These are phyloP conservation scores for Epichloe hybrida DNA, from an alignment of 2,329 filamentous ascomycete species.

Conservation along the genomic window DNA sequence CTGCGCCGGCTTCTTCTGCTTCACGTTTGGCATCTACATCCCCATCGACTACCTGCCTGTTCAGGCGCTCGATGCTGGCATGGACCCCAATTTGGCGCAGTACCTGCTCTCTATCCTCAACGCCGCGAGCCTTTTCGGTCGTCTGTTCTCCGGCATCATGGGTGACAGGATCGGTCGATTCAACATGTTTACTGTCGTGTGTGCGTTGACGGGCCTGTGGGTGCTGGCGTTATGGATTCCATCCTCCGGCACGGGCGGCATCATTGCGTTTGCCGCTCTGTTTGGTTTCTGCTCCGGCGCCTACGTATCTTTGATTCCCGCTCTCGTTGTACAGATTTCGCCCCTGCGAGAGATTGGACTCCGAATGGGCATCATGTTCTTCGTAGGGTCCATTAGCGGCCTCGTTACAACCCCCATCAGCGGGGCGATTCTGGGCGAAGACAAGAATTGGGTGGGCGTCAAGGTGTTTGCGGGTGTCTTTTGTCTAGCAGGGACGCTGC, in stretches of 20 bases:
- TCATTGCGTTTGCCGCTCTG: conserved; percentile 26
- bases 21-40: conserved; percentile 20
- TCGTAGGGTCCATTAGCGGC: conserved; percentile 39
- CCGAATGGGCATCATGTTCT: conserved; percentile 29
- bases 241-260: conserved; percentile 19
- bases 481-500: conserved; percentile 16
- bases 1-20: conserved; percentile 15
- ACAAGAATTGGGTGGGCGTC: conserved; percentile 19
- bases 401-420: conserved; percentile 44
- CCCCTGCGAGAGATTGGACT: conserved; percentile 15
- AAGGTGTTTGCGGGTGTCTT: conserved; percentile 24
- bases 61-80: conserved; percentile 10
- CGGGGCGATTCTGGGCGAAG: conserved; percentile 26
- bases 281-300: conserved; percentile 30
- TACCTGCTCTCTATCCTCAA: conserved; percentile 27
- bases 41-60: conserved; percentile 17
- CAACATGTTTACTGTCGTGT: conserved; percentile 31
- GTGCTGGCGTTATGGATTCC: conserved; percentile 2
- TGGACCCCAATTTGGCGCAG: conserved; percentile 14
- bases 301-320: conserved; percentile 24
- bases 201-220: conserved; percentile 1
- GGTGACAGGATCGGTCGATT: conserved; percentile 25
- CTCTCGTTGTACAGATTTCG: conserved; percentile 35
- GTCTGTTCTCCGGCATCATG: conserved; percentile 18
- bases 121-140: conserved; percentile 24